Evolutionary conservation across 2,329 filamentous ascomycete species (phyloP), one percentile per base, ranked within the genome.

Genomic region (Claviceps humidiphila): DNA sequence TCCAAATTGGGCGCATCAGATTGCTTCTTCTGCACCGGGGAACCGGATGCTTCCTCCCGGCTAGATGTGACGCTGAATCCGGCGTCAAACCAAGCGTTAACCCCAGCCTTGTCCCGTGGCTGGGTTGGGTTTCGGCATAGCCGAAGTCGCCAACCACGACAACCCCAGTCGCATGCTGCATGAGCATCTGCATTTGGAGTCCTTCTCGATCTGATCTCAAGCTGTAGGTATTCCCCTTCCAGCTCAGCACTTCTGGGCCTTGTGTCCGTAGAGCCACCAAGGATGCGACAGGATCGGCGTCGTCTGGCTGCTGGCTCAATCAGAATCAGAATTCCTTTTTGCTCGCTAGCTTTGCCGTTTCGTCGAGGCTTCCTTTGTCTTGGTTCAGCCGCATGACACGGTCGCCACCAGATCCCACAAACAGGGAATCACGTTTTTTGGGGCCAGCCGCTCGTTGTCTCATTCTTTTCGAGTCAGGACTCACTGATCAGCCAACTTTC

Each of bases 61-160:
- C 42, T 44, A 22, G 42, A 22, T 44, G 42, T 22, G 42, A 44
- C 42, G 14, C 17, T 45, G 24, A 17, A 34, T 9, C 9, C 43
- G 24, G 42, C 30, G 30, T 34, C 30, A 1, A 11, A 34, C 30
- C 30, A 30, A 30, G 30, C 30, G 30, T 30, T 30, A 30, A 11
- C 30, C 9, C 30, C 30, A 30, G 8, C 9, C 30, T 30, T 30
- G 30, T 30, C 30, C 30, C 30, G 9, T 34, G 9, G 30, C 30
- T 34, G 30, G 30, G 30, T 34, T 34, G 30, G 30, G 30, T 34
- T 34, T 34, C 52, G 52, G 52, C 8, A 51, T 53, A 44, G 52
- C 52, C 52, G 52, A 53, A 45, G 44, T 37, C 26, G 20, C 38
- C 14, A 43, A 53, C 30, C 39, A 53, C 51, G 49, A 20, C 20